These are phyloP conservation scores for Persicaria tinctoria DNA, from an alignment of 148 eudicot genomes.

Conservation along the genomic window DNA sequence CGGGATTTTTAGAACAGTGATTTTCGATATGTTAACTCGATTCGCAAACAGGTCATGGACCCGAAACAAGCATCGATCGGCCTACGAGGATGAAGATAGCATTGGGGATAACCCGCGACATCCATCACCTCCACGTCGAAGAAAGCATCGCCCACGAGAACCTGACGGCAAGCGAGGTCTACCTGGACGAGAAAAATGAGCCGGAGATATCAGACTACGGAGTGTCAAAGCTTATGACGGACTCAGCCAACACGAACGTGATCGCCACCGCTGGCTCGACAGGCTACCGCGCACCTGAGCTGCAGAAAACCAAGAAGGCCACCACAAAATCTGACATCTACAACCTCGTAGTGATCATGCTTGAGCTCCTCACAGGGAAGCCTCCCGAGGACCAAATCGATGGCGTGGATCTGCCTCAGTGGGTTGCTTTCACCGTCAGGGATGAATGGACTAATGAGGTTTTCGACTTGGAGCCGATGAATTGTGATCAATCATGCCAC, in stretches of 20 bases:
- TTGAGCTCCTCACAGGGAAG: slow-evolving; percentile 82
- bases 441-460: slow-evolving; percentile 93
- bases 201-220: slow-evolving; percentile 77
- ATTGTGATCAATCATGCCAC: too few relatives aligned
- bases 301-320: slow-evolving; percentile 59
- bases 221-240: slow-evolving; percentile 68
- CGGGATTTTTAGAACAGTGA: too few relatives aligned
- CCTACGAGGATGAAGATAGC: slow-evolving; percentile 85
- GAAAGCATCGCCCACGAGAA: too few relatives aligned
- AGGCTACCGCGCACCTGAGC: slow-evolving; percentile 90
- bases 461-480: slow-evolving; percentile 72
- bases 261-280: slow-evolving; percentile 58
- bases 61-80: slow-evolving; percentile 62
- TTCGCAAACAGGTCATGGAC: slow-evolving; percentile 58
- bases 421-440: slow-evolving; percentile 83
- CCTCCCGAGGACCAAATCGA: slow-evolving; percentile 66
- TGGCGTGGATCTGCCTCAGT: slow-evolving; percentile 70
- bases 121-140: too few relatives aligned
- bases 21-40: too few relatives aligned
- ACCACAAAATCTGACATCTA: slow-evolving; percentile 68
- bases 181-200: too few relatives aligned
- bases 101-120: slow-evolving; percentile 32
- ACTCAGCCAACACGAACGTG: slow-evolving; percentile 57
- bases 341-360: slow-evolving; percentile 72
- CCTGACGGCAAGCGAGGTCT: too few relatives aligned